A percentile compares a stretch with the other conserved stretches of the same genome.
phyloP scores from a whole-genome alignment of 2,329 filamentous ascomycete species.

The Alternaria longipes region DNA sequence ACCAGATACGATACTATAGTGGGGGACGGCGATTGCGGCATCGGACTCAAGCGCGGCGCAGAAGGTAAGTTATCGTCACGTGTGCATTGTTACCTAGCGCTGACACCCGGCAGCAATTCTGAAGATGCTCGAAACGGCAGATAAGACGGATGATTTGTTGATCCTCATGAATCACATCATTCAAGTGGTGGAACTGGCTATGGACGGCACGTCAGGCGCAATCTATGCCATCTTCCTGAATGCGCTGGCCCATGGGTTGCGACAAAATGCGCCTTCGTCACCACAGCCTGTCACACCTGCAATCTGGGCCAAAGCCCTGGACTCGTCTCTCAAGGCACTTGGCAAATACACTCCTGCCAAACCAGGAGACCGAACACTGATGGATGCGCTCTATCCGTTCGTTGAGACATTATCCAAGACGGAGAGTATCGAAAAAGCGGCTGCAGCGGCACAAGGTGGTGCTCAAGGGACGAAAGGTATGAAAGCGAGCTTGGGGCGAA shows the following conservation, averaged over 20 bases:
- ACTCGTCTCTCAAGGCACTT: slow-evolving; percentile 70
- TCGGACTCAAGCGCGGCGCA: slow-evolving; percentile 85
- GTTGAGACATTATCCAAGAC: slow-evolving; percentile 74
- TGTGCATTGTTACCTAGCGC: slow-evolving; percentile 26
- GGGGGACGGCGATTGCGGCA: slow-evolving; percentile 90
- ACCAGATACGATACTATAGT: slow-evolving; percentile 80
- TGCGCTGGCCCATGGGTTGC: slow-evolving; percentile 75
- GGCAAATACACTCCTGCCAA: slow-evolving; percentile 87
- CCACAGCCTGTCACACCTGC: slow-evolving; percentile 57
- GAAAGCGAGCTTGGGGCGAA: slow-evolving; percentile 84
- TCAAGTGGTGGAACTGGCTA: slow-evolving; percentile 71
- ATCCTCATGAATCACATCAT: slow-evolving; percentile 69
- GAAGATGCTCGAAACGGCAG: slow-evolving; percentile 52
- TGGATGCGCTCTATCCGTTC: slow-evolving; percentile 91
- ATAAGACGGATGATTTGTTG: slow-evolving; percentile 65
- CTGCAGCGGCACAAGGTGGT: slow-evolving; percentile 76
- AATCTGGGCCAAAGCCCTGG: slow-evolving; percentile 73
- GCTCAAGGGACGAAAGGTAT: slow-evolving; percentile 90
- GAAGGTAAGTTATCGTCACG: slow-evolving; percentile 63
- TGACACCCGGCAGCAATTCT: slow-evolving; percentile 52
- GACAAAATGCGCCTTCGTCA: slow-evolving; percentile 61
- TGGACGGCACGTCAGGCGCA: slow-evolving; percentile 81
- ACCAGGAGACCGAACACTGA: slow-evolving; percentile 86
- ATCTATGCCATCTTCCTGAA: slow-evolving; percentile 91
- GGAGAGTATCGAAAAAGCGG: slow-evolving; percentile 75